Conservation (phyloP, 495 filamentous ascomycete species). For the Podospora sp. region DNA sequence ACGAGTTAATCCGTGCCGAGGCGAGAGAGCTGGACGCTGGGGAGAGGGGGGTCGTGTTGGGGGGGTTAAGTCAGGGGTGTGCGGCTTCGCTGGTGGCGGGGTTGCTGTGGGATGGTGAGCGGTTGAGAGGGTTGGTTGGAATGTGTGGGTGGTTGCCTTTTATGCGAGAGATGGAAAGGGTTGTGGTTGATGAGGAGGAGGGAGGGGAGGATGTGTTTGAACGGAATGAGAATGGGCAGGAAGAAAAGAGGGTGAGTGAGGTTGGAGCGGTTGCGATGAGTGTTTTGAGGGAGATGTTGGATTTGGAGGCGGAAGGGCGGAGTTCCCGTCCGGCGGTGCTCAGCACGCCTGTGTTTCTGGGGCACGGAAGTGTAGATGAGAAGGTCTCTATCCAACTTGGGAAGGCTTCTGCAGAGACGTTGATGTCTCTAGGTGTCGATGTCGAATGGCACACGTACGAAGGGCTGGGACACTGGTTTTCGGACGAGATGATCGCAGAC, state of each 20-base stretch:
- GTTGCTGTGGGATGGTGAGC: slow-evolving; percentile 43
- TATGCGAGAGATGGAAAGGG: slow-evolving; percentile 36
- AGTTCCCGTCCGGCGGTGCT: slow-evolving; percentile 12
- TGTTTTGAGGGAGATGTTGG: slow-evolving; percentile 27
- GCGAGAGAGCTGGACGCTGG: slow-evolving; percentile 31
- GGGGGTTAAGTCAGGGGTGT: slow-evolving; percentile 61
- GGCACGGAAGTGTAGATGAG: slow-evolving; percentile 53
- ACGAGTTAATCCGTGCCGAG: slow-evolving; percentile 45
- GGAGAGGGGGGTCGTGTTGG: slow-evolving; percentile 50
- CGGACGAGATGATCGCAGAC: slow-evolving; percentile 51
- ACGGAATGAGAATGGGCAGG: slow-evolving; percentile 22
- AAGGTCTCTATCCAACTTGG: slow-evolving; percentile 48
- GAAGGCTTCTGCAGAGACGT: slow-evolving; percentile 35
- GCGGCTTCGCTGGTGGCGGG: slow-evolving; percentile 45
- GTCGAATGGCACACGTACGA: slow-evolving; percentile 49
- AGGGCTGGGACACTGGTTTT: slow-evolving; percentile 57
- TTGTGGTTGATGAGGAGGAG: slow-evolving; percentile 21
- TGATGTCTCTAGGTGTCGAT: slow-evolving; percentile 40
- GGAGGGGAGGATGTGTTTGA: slow-evolving; percentile 14
- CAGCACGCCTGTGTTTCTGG: slow-evolving; percentile 49
- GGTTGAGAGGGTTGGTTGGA: slow-evolving; percentile 45
- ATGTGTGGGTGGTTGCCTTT: slow-evolving; percentile 63
- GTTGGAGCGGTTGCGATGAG: slow-evolving; percentile 26
- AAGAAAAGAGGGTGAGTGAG: slow-evolving; percentile 23
- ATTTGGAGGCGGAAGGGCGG: slow-evolving; percentile 18